Evolutionary conservation across 805 yeast species (phyloP), one percentile per base, ranked within the genome.

Genomic region (Naumovozyma castellii): DNA sequence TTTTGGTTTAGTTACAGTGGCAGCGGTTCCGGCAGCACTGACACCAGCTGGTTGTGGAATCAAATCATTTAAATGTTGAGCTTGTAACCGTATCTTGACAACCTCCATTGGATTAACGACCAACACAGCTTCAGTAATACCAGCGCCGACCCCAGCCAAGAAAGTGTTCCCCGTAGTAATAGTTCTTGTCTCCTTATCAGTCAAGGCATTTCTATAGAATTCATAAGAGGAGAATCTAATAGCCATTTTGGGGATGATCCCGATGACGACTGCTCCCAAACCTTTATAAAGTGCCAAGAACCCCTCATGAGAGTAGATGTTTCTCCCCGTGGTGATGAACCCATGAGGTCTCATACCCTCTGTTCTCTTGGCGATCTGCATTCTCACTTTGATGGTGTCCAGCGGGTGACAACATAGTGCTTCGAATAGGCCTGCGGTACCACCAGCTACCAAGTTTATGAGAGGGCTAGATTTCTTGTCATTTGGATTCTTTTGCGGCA

Each of bases 371-470:
- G 82, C 80, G 53, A 90, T 73, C 64, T 90, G 97, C 97, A 90
- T 90, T 59, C 97, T 78, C 46, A 90, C 98, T 65, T 90, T 90
- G 61, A 90, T 84, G 32, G 98, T 90, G 61, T 90, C 98, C 53
- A 90, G 73, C n/a, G 97, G 97, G 64, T 90, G 98, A 62, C 98
- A 90, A 62, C 90, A 79, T 47, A 92, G 71, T n/a, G 97, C 98
- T 70, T 90, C 98, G 59, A 88, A 85, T 44, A 90, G 70, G 43
- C 98, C 98, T 12, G 98, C 98, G 5, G 90, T 78, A 54, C 98
- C 98, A 53, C 98, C 98, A 27, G 97, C 92, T 36, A 85, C 70
- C 49, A 83, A 70, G 55, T 82, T 87, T 41, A 80, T 72, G 10
- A 78, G 74, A 18, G 80, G 68, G 37, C 57, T 49, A 15, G 68